These are phyloP conservation scores for Lentinula aciculospora DNA, from an alignment of 768 basidiomycete species.

Conservation along the genomic window DNA sequence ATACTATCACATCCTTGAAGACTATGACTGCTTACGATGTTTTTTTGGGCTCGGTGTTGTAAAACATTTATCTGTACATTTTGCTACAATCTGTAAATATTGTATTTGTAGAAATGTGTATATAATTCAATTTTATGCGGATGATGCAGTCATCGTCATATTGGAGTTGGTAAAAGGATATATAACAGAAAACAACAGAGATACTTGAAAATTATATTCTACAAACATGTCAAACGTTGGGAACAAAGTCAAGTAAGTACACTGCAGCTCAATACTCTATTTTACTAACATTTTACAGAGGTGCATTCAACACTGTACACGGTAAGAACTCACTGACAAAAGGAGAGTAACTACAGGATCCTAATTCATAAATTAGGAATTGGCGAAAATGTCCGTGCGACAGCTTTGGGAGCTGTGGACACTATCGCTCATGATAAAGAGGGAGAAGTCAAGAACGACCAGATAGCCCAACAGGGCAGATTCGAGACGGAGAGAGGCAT, in stretches of 20 bases:
- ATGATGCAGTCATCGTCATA: background rate
- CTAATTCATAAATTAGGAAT: background rate
- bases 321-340: background rate
- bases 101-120: background rate
- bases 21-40: background rate
- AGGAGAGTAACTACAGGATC: background rate
- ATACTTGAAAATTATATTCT: background rate
- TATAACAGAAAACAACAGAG: background rate
- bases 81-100: background rate
- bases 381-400: conserved; percentile 2
- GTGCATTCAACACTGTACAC: background rate
- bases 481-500: background rate
- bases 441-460: conserved; percentile 1
- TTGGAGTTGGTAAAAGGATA: background rate
- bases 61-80: background rate
- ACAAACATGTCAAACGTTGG: background rate
- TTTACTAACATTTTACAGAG: background rate
- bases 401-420: conserved; percentile 1
- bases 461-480: background rate
- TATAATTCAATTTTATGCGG: background rate
- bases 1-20: background rate
- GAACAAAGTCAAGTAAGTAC: conserved; percentile 7
- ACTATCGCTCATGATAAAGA: background rate
- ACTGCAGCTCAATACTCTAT: background rate
- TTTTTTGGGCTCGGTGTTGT: background rate